Base-by-base conservation (phyloP, 441 rosid genomes). In the Isatis lusitanica region DNA sequence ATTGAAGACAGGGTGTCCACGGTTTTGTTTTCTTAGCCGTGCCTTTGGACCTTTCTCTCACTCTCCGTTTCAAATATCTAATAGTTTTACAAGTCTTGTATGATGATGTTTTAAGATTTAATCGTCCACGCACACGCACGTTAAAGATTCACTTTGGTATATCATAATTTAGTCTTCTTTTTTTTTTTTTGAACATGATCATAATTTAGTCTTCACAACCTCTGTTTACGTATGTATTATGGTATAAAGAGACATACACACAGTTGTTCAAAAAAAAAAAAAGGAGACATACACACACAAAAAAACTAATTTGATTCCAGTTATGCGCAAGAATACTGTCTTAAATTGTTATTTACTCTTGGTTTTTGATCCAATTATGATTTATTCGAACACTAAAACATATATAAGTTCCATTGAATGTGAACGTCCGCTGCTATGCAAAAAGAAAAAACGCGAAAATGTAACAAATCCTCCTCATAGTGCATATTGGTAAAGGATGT, bases 1-100 rank as follows among this genome's bases (percentile, higher is more conserved):
- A 55, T 65, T 76, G 78, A 82, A 69, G 87, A 85, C 91, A 85
- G 82, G 71, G 74, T 82, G 86, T 78, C 83, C 86, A 77, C 83
- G 79, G 67, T 73, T 81, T 59, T 64, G 60, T 74, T 80, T 58
- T 72, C 81, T 66, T 68, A 74, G 85, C 85, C 86, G 90, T 83
- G 84, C 67, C 68, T 72, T 83, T 82, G 84, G 86, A 87, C 84
- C 78, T 77, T 85, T 84, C 87, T 74, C 57, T 59, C 60, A 61
- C 66, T 26, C 69, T 55, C 66, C 63, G 70, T 56, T 64, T 66
- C 52, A 36, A 36, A 66, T 66, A 48, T 65, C 36, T 38, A 21
- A 35, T 24, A 51, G 36, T 50, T 51, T 61, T 16, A 26, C 44
- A 33, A 17, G 58, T 55, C 28, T 55, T 30, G 55, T 63, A 15